Conservation (phyloP, 2,329 filamentous ascomycete species). For the Trichoderma sp. region DNA sequence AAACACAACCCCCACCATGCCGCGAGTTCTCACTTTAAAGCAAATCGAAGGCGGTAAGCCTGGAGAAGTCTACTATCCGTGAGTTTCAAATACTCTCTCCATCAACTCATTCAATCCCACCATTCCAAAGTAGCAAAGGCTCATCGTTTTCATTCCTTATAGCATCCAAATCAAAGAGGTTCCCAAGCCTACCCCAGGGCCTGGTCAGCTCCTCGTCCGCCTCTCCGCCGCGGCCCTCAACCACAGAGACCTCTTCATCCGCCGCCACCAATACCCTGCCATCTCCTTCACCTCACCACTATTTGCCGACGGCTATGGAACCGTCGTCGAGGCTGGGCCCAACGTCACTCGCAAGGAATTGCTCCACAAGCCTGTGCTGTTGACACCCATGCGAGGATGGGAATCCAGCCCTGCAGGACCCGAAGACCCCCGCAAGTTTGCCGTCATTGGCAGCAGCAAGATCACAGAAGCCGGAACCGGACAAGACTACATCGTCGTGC, state of each 20-base stretch:
- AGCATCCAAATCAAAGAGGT: slow-evolving; percentile 63
- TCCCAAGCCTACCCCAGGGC: slow-evolving; percentile 63
- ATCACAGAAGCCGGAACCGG: slow-evolving; percentile 65
- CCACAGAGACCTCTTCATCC: slow-evolving; percentile 93
- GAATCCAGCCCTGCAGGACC: slow-evolving; percentile 69
- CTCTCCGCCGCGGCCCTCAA: slow-evolving; percentile 83
- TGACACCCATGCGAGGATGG: slow-evolving; percentile 82
- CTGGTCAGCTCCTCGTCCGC: slow-evolving; percentile 71
- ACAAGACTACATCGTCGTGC: slow-evolving; percentile 70
- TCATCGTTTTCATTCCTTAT: slow-evolving; percentile 14
- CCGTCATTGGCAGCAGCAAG: slow-evolving; percentile 70
- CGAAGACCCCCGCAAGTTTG: slow-evolving; percentile 61
- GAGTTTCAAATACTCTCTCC: slow-evolving; percentile 30
- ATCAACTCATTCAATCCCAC: no score
- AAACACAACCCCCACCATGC: slow-evolving; percentile 41
- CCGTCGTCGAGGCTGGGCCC: slow-evolving; percentile 66
- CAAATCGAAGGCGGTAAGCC: slow-evolving; percentile 75
- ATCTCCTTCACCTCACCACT: slow-evolving; percentile 78
- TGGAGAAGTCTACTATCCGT: slow-evolving; percentile 85
- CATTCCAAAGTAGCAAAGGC: neutral
- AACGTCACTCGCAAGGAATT: slow-evolving; percentile 42
- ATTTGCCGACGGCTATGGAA: slow-evolving; percentile 79
- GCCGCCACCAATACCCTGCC: slow-evolving; percentile 86
- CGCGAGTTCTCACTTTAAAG: slow-evolving; percentile 62
- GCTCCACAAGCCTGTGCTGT: slow-evolving; percentile 68